Conservation (phyloP, 805 yeast species). For the Dipodascopsis uninucleata region DNA sequence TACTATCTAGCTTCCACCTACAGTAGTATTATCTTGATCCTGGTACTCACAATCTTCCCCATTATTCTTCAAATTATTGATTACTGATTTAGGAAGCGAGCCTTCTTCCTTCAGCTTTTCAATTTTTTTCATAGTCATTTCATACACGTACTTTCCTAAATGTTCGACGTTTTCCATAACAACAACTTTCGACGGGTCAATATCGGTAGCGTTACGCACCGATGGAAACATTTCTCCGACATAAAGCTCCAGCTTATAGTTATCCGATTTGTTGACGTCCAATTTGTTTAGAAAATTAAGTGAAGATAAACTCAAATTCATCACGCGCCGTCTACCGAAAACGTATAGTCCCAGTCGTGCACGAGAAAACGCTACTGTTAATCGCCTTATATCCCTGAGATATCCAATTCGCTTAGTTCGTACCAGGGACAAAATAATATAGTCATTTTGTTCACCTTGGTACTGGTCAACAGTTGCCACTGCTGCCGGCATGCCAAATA, state of each 20-base stretch:
- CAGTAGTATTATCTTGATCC: too few species aligned
- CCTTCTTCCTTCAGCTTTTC: slow-evolving; percentile 12
- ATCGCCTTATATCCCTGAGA: slow-evolving; percentile 29
- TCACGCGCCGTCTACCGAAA: slow-evolving; percentile 30
- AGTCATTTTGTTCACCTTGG: slow-evolving; percentile 35
- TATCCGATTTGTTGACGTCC: slow-evolving; percentile 5
- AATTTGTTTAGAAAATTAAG: slow-evolving; percentile 16
- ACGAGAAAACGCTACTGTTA: slow-evolving; percentile 34
- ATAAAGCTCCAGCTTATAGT: slow-evolving; percentile 31
- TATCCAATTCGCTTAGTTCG: slow-evolving; percentile 34
- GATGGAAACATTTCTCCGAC: slow-evolving; percentile 35
- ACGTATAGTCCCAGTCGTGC: slow-evolving; percentile 39
- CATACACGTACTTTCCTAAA: slow-evolving; percentile 35
- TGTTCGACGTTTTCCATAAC: slow-evolving; percentile 36
- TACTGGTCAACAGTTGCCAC: slow-evolving; percentile 34
- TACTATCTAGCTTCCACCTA: too few species aligned
- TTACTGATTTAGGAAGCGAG: too few species aligned
- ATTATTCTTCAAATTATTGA: too few species aligned
- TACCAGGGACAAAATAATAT: slow-evolving; percentile 39
- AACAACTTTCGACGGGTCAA: slow-evolving; percentile 20
- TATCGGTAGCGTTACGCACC: slow-evolving; percentile 9
- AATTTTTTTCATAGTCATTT: slow-evolving; percentile 33
- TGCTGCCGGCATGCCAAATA: slow-evolving; percentile 36
- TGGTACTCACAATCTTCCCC: too few species aligned
- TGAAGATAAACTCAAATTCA: slow-evolving; percentile 19